Evolutionary conservation across 768 basidiomycete species (phyloP).

Genomic region (Suillus subaureus): DNA sequence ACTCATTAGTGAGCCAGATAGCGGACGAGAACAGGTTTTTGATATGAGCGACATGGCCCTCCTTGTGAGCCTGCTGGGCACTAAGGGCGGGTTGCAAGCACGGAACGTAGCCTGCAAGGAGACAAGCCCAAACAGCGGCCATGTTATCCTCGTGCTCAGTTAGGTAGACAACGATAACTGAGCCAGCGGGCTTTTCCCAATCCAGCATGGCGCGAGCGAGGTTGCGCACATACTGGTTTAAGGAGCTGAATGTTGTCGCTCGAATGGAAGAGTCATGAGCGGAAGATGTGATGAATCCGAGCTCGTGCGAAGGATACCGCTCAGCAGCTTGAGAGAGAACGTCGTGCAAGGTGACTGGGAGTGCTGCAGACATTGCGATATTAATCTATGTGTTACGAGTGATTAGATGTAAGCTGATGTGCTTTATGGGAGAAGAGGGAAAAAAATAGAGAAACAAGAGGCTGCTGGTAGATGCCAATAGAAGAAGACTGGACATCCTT

Average conservation of each 20-base stretch:
- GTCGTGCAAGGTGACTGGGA: slow-evolving; percentile 11
- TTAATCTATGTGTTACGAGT: not conserved
- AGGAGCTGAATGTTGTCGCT: slow-evolving; percentile 7
- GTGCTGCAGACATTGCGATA: not conserved
- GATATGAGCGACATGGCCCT: slow-evolving; percentile 13
- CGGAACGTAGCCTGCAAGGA: slow-evolving; percentile 11
- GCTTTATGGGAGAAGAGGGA: not conserved
- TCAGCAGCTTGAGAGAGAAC: slow-evolving; percentile 12
- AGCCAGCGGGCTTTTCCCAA: slow-evolving; percentile 10
- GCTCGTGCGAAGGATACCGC: slow-evolving; percentile 10
- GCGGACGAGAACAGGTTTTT: slow-evolving; percentile 13
- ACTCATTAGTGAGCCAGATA: slow-evolving; percentile 12
- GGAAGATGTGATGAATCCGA: slow-evolving; percentile 13
- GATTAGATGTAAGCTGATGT: not conserved
- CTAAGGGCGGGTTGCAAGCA: slow-evolving; percentile 13
- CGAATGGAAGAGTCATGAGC: slow-evolving; percentile 14
- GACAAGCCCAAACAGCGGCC: slow-evolving; percentile 14
- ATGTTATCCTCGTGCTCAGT: slow-evolving; percentile 16
- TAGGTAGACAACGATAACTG: slow-evolving; percentile 11
- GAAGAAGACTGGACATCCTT: not conserved
- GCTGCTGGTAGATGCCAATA: not conserved
- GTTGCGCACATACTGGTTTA: slow-evolving; percentile 14
- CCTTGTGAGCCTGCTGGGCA: slow-evolving; percentile 13
- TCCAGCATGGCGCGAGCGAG: slow-evolving; percentile 10
- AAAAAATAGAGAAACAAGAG: not conserved